Base-by-base conservation (phyloP, 306 rosid species). In the Hippophae gyantsensis region DNA sequence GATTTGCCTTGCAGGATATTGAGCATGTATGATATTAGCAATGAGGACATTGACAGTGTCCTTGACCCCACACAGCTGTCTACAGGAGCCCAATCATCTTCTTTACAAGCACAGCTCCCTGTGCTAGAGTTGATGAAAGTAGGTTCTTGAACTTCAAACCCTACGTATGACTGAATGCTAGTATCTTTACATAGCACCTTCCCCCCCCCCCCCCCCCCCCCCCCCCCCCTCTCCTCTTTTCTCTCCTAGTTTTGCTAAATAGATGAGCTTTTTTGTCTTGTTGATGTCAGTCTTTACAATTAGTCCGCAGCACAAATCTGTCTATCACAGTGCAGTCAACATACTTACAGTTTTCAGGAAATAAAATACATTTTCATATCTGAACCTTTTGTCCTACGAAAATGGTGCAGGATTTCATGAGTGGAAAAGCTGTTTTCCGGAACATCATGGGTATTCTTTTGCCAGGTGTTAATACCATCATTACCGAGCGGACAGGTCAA, bases 361-460 rank as follows among this genome's bases (percentile, higher is more conserved):
- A 32, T 32, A 32, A 32, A 32, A 32, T 32, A 32, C 5, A 32
- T 32, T 32, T 2, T 32, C 23, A 18, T 32, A 32, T 32, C 38
- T 46, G 13, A 49, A 12, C 14, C 26, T 58, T 56, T 41, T 68
- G 9, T 46, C 27, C 38, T 10, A n/a, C 18, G 23, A 1, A 70
- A 13, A 57, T 52, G 51, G 75, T 67, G 73, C 84, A 92, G 98
- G 98, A 92, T 70, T 92, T 92, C 78, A 92, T 92, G 98, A 92
- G 96, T 73, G 98, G 95, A 7, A 92, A 87, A 78, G 74, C 86
- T 59, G 83, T 72, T 71, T 85, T 92, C 47, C 84, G 96, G 60
- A 92, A 92, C 75, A 92, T 92, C 60, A 92, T 92, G 92, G 82
- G 89, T 65, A 85, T 92, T 76, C 90, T 92, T 78, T 81, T 83